Conservation (phyloP, 257 asterid genomes). For the Nicotiana undulata region DNA sequence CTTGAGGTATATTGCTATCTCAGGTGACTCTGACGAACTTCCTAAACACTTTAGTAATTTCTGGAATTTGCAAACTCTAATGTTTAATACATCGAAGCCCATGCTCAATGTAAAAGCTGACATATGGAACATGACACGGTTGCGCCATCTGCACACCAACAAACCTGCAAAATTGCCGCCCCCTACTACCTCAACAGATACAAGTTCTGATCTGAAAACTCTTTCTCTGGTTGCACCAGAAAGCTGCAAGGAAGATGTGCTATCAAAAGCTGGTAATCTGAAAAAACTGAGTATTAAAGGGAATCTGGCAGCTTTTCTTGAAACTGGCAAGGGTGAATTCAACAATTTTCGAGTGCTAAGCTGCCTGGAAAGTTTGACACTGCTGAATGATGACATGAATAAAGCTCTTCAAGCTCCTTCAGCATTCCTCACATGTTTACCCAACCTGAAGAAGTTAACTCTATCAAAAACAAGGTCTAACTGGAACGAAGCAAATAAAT, state of each 20-base stretch:
- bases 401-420: slow-evolving; percentile 23
- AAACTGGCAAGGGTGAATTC: slow-evolving; percentile 19
- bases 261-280: slow-evolving; percentile 35
- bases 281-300: slow-evolving; percentile 48
- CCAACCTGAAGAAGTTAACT: slow-evolving; percentile 41
- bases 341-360: slow-evolving; percentile 26
- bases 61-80: no score
- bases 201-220: slow-evolving; percentile 39
- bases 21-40: no score
- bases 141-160: slow-evolving; percentile 4
- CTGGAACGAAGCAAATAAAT: slow-evolving; percentile 35
- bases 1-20: no score
- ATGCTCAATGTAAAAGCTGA: no score
- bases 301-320: slow-evolving; percentile 18
- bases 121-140: no score
- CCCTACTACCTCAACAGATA: slow-evolving; percentile 23
- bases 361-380: slow-evolving; percentile 40
- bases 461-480: slow-evolving; percentile 33
- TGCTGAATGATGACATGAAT: slow-evolving; percentile 34
- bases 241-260: slow-evolving; percentile 44
- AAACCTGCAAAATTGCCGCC: slow-evolving; percentile 30
- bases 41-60: no score
- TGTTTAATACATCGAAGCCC: no score
- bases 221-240: slow-evolving; percentile 52
- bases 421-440: slow-evolving; percentile 26